Evolutionary conservation across 257 asterid genomes (phyloP).

Genomic region (Henckelia pumila): DNA sequence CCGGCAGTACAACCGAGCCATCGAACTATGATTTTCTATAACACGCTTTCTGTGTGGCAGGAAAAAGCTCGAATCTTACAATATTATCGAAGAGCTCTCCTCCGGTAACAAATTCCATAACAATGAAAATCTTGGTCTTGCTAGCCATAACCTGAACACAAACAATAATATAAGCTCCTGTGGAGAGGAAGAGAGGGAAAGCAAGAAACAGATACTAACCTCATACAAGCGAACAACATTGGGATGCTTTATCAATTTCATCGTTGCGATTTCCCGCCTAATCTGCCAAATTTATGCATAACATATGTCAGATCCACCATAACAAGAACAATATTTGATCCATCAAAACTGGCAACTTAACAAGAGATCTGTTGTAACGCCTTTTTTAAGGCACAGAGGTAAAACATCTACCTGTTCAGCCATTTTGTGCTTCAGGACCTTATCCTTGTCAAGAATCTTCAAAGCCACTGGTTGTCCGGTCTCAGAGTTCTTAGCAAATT

Average conservation of each 20-base stretch:
- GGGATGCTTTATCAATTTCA: slow-evolving; percentile 91
- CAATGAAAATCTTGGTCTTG: slow-evolving; percentile 87
- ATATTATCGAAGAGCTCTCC: slow-evolving; percentile 97
- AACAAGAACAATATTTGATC: not conserved
- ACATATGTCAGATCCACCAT: slow-evolving; percentile 16
- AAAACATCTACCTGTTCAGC: slow-evolving; percentile 69
- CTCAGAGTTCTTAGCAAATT: slow-evolving; percentile 79
- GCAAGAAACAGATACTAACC: slow-evolving; percentile 39
- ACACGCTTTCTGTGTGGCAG: not conserved
- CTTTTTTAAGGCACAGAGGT: not conserved
- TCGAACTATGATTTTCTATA: not conserved
- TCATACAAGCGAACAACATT: slow-evolving; percentile 76
- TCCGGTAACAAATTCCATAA: slow-evolving; percentile 86
- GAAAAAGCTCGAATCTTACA: slow-evolving; percentile 44
- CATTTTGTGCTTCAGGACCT: slow-evolving; percentile 90
- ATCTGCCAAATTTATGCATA: slow-evolving; percentile 43
- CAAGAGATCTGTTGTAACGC: not conserved
- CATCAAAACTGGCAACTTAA: not conserved
- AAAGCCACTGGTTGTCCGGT: slow-evolving; percentile 75
- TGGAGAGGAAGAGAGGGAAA: slow-evolving; percentile 5
- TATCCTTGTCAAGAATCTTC: slow-evolving; percentile 90
- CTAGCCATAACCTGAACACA: slow-evolving; percentile 84
- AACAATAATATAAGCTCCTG: slow-evolving; percentile 6
- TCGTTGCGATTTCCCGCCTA: slow-evolving; percentile 85
- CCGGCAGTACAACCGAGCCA: not conserved